Conservation (phyloP, 768 basidiomycete genomes). For the Chalciporus sphaerocephalus region DNA sequence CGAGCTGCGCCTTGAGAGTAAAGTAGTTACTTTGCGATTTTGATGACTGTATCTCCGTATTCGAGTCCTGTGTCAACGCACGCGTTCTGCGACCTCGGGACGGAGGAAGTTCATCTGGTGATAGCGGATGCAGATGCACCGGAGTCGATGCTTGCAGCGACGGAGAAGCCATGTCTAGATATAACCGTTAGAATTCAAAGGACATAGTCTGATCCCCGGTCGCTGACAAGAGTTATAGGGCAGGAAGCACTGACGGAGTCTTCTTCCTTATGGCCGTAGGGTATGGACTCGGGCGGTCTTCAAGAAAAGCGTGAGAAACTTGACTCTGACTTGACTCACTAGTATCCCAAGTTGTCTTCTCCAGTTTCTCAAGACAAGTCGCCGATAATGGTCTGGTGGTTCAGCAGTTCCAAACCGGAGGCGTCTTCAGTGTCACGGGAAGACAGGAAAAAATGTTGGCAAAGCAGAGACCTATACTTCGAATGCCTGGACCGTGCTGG, state of each 20-base stretch:
- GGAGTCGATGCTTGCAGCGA: slow-evolving; percentile 42
- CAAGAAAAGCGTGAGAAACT: slow-evolving; percentile 18
- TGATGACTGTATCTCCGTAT: slow-evolving; percentile 14
- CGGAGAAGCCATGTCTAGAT: slow-evolving; percentile 22
- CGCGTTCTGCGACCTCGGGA: slow-evolving; percentile 49
- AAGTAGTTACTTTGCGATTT: slow-evolving; percentile 52
- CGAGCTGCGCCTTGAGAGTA: slow-evolving; percentile 57
- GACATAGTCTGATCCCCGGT: slow-evolving; percentile 8
- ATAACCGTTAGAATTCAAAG: background rate
- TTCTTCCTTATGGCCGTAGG: too few relatives aligned
- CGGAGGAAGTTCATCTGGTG: slow-evolving; percentile 45
- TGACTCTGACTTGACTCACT: slow-evolving; percentile 4
- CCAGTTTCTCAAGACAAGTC: background rate
- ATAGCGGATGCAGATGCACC: slow-evolving; percentile 71
- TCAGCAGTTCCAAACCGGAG: slow-evolving; percentile 36
- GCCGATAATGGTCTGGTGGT: slow-evolving; percentile 34
- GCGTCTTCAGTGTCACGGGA: slow-evolving; percentile 46
- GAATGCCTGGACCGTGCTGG: slow-evolving; percentile 68
- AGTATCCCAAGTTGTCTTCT: background rate
- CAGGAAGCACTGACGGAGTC: background rate
- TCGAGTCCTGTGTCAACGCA: slow-evolving; percentile 30
- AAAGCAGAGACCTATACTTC: slow-evolving; percentile 78
- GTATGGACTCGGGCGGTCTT: too few relatives aligned
- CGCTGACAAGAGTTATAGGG: background rate
- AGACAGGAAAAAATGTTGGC: slow-evolving; percentile 84